Percentiles rank a stretch among this genome's conserved stretches.
These are phyloP conservation scores for Fusarium guadeloupense DNA, from an alignment of 2,329 filamentous ascomycete genomes.

Conservation along the genomic window DNA sequence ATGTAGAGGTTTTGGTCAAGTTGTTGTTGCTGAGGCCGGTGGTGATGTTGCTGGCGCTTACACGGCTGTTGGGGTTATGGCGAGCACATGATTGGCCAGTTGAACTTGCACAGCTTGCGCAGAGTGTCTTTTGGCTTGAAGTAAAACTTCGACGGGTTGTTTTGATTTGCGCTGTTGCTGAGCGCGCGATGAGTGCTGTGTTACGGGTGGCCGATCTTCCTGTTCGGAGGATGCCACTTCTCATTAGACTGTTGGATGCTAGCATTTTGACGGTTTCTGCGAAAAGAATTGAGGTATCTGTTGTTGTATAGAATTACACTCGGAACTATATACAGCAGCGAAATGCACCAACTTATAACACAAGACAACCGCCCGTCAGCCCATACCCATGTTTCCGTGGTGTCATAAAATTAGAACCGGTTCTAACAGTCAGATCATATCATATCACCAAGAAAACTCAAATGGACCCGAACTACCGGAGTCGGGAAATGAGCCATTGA, in stretches of 20 bases:
- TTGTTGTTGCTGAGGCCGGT: conserved; percentile 17
- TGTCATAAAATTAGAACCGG: not conserved
- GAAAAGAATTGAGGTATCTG: not conserved
- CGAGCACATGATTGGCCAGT: conserved; percentile 25
- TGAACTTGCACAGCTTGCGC: conserved; percentile 20
- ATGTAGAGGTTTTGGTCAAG: conserved; percentile 25
- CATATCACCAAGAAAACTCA: conserved; percentile 9
- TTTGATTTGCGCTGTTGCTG: conserved; percentile 12
- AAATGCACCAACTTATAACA: conserved; percentile 10
- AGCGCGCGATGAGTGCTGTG: conserved; percentile 19
- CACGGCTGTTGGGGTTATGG: conserved; percentile 18
- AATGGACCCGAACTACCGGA: not conserved
- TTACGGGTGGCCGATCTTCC: conserved; percentile 18
- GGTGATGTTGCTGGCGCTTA: conserved; percentile 15
- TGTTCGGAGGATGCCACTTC: conserved; percentile 23
- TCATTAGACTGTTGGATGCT: conserved; percentile 31
- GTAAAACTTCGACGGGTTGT: conserved; percentile 25
- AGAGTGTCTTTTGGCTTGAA: conserved; percentile 24
- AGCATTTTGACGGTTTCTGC: conserved; percentile 8
- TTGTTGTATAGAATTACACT: not conserved
- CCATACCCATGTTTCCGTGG: conserved; percentile 6
- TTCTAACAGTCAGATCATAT: conserved; percentile 16
- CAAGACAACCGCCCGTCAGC: not conserved
- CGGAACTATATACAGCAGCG: not conserved
- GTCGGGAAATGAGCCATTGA: conserved; percentile 6